Conservation (phyloP, 495 filamentous ascomycete species). For the Penicillium subrubescens region DNA sequence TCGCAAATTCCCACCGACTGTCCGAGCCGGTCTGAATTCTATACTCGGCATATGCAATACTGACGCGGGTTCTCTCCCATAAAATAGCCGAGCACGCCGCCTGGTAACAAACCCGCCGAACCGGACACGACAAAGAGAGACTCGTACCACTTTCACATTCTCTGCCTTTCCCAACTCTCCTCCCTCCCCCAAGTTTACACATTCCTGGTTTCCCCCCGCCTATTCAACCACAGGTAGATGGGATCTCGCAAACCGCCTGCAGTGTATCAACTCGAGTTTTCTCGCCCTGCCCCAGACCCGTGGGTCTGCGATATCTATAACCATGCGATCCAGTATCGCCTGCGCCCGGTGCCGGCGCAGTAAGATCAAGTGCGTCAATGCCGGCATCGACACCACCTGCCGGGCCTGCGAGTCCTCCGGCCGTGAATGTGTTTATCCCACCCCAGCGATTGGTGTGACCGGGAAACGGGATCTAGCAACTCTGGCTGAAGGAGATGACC, state of each 20-base stretch:
- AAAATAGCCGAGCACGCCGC: slow-evolving; percentile 8
- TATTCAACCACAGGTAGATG: slow-evolving; percentile 1
- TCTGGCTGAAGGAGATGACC: slow-evolving; percentile 54
- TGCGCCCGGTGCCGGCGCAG: slow-evolving; percentile 77
- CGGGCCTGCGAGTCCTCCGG: slow-evolving; percentile 75
- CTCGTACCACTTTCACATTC: not conserved
- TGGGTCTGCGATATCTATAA: slow-evolving; percentile 27
- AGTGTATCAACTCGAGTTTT: slow-evolving; percentile 5
- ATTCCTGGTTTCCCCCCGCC: not conserved
- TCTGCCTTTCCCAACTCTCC: not conserved
- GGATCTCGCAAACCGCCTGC: not conserved
- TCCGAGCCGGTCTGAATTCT: not conserved
- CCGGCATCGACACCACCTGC: slow-evolving; percentile 72
- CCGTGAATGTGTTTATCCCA: slow-evolving; percentile 75
- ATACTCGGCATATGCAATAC: slow-evolving; percentile 20
- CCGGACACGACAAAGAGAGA: not conserved
- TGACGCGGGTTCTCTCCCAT: slow-evolving; percentile 9
- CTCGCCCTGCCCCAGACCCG: slow-evolving; percentile 13
- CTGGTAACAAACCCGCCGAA: slow-evolving; percentile 3
- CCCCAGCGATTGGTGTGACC: slow-evolving; percentile 58
- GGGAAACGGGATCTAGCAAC: slow-evolving; percentile 60
- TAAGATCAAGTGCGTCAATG: slow-evolving; percentile 86
- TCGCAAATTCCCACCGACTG: not conserved
- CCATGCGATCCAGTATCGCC: slow-evolving; percentile 78
- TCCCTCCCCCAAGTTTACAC: not conserved